These are phyloP conservation scores for Leccinum subrobustum DNA, from an alignment of 1,284 basidiomycete genomes.

Conservation along the genomic window DNA sequence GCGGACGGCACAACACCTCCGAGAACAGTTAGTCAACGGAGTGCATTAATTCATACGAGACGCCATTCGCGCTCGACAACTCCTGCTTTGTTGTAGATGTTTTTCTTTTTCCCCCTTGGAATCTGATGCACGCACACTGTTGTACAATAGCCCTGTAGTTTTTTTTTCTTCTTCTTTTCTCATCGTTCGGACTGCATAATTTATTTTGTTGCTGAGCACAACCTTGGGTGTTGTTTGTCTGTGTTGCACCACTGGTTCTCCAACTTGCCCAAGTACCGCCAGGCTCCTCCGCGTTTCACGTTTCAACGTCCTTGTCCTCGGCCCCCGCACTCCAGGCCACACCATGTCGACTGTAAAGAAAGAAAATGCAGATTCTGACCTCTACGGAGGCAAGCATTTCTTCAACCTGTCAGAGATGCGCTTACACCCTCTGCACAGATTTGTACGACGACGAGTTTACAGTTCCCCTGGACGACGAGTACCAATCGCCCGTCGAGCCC, in stretches of 20 bases:
- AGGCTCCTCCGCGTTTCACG: background rate
- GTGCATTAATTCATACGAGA: constrained; percentile 33
- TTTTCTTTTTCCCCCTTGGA: constrained; percentile 9
- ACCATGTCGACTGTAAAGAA: constrained; percentile 28
- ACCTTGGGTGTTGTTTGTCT: constrained; percentile 23
- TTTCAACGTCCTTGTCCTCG: background rate
- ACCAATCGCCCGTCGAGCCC: constrained; percentile 25
- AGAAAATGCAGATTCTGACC: constrained; percentile 36
- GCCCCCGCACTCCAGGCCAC: background rate
- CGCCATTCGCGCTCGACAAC: background rate
- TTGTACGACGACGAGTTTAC: constrained; percentile 44
- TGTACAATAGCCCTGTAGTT: constrained; percentile 31
- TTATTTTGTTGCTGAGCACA: constrained; percentile 16
- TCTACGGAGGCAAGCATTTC: constrained; percentile 35
- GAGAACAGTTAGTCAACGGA: constrained; percentile 44
- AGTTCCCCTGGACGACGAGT: constrained; percentile 36
- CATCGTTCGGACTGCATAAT: constrained; percentile 19
- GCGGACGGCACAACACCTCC: constrained; percentile 59
- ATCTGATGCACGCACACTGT: constrained; percentile 24
- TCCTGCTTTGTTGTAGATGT: constrained; percentile 16
- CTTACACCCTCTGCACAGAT: constrained; percentile 28
- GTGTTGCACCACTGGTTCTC: constrained; percentile 14
- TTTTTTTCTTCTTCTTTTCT: background rate
- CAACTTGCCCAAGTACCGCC: constrained; percentile 8
- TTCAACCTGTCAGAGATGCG: background rate